Evolutionary conservation across 2,329 filamentous ascomycete genomes (phyloP), one percentile per base, ranked within the genome.

Genomic region (Alternaria tenuissima): DNA sequence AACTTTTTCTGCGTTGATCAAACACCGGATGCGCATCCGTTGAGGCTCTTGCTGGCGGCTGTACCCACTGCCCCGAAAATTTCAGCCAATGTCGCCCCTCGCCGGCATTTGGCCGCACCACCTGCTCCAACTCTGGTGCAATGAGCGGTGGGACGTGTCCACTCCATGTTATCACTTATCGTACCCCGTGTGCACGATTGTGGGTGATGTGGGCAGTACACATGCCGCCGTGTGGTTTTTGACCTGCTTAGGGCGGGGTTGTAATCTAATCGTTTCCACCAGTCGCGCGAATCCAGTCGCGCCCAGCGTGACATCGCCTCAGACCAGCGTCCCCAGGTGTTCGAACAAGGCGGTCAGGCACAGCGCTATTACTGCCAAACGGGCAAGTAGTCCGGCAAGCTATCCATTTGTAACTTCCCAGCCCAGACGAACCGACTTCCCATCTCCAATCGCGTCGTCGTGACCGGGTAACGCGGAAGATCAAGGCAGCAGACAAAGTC

Each of bases 1-100:
- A 72, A 70, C 64, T 61, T 69, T 67, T 65, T 56, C 44, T 59
- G 66, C 51, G 41, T 14, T 52, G 55, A 36, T 61, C 49, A 63
- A 65, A 57, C 57, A 47, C 54, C 46, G 54, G 30, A 38, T 43
- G 46, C n/a, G 44, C 57, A 55, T 66, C 55, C 55, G 62, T 66
- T 71, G 67, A 69, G 69, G 51, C 63, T 71, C 66, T 64, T 66
- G 57, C 57, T 61, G 64, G 65, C 58, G 58, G 59, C 56, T 56
- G 65, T 59, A 55, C 64, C 68, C 69, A 69, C 66, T 39, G 54
- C 60, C 63, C 64, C 66, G 55, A 61, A 53, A 48, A 53, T 65
- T 61, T 54, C 55, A 55, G 55, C 67, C 67, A 70, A 71, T 70
- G 49, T 57, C 59, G 62, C 63, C 38, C 52, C 59, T 39, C 41